These are phyloP conservation scores for Sarocladium brachiariae DNA, from an alignment of 2,329 filamentous ascomycete species.

Conservation along the genomic window DNA sequence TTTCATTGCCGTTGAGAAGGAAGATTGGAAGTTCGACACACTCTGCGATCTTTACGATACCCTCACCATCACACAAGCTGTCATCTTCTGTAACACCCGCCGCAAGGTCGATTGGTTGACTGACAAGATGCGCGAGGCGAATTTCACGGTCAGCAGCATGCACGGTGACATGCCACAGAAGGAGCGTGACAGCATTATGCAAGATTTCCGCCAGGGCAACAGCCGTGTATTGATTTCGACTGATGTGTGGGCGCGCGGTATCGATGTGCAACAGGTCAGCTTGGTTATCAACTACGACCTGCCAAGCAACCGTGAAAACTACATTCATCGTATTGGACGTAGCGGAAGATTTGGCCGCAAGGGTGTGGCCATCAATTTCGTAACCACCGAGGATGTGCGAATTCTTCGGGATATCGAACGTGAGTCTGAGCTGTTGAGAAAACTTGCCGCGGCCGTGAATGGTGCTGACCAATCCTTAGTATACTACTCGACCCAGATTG, in stretches of 20 bases:
- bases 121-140: constrained; percentile 98
- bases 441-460: too few relatives aligned
- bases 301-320: constrained; percentile 97
- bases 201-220: constrained; percentile 95
- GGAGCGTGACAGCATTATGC: constrained; percentile 98
- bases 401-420: constrained; percentile 95
- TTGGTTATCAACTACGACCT: constrained; percentile 99
- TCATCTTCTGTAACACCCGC: constrained; percentile 99
- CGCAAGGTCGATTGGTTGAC: constrained; percentile 99
- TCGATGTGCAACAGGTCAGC: constrained; percentile 97
- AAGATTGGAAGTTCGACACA: constrained; percentile 99
- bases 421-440: constrained; percentile 37
- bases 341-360: constrained; percentile 95
- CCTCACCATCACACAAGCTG: constrained; percentile 94
- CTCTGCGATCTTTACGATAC: constrained; percentile 98
- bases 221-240: constrained; percentile 95
- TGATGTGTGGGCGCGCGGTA: constrained; percentile 95
- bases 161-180: constrained; percentile 99
- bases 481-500: constrained; percentile 94
- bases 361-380: constrained; percentile 99
- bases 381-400: constrained; percentile 94
- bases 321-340: constrained; percentile 96
- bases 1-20: constrained; percentile 98
- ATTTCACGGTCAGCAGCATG: constrained; percentile 98
- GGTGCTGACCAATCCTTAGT: constrained; percentile 44